These are phyloP conservation scores for Lachnellula willkommii DNA, from an alignment of 2,329 filamentous ascomycete genomes.

Conservation along the genomic window DNA sequence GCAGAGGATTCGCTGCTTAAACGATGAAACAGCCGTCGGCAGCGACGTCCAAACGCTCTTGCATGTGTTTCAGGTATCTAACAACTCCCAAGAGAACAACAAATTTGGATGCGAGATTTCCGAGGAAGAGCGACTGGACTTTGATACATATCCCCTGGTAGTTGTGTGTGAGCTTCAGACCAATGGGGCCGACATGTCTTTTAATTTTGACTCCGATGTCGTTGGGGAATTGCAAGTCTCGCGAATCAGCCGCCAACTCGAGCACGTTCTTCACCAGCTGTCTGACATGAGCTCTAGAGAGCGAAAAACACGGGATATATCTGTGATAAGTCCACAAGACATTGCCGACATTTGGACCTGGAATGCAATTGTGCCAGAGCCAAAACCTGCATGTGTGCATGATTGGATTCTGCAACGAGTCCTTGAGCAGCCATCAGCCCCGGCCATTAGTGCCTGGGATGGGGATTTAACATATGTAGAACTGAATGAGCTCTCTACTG, in stretches of 20 bases:
- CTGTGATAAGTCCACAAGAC: background rate
- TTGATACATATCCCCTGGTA: background rate
- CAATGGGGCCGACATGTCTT: background rate
- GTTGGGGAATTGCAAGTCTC: background rate
- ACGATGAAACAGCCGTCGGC: slow-evolving; percentile 8
- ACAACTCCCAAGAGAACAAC: background rate
- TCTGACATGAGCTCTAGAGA: background rate
- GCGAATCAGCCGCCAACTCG: background rate
- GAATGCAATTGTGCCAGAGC: slow-evolving; percentile 11
- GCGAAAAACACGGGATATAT: background rate
- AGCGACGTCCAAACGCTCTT: slow-evolving; percentile 7
- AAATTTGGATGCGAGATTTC: background rate
- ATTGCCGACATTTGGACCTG: slow-evolving; percentile 6
- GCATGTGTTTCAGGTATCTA: slow-evolving; percentile 11
- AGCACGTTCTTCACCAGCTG: background rate
- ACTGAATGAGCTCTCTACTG: slow-evolving; percentile 19
- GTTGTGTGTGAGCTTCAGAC: background rate
- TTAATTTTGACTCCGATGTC: too few species aligned
- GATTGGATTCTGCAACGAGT: slow-evolving; percentile 11
- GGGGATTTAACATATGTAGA: slow-evolving; percentile 23
- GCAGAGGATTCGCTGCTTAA: slow-evolving; percentile 16
- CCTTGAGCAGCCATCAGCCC: slow-evolving; percentile 9
- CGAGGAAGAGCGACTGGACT: background rate
- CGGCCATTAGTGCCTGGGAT: slow-evolving; percentile 26
- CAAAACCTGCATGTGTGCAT: slow-evolving; percentile 14